Evolutionary conservation across 2,329 filamentous ascomycete species (phyloP).

Genomic region (Nothomitra cinnamomea): DNA sequence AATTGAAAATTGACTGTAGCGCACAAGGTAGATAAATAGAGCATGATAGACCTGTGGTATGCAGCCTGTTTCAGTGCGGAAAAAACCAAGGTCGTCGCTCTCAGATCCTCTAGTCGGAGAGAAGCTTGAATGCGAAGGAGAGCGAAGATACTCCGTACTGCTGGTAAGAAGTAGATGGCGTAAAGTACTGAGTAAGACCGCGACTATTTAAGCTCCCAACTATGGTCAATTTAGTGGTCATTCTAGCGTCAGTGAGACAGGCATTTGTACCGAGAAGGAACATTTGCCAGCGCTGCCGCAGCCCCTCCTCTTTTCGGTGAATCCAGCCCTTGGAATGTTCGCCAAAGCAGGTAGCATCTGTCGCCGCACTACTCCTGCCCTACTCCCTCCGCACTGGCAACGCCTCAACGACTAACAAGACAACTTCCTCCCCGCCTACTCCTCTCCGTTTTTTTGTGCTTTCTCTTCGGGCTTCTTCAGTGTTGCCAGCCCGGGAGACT

Average conservation of each 20-base stretch:
- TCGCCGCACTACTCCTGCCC: not conserved
- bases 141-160: too few relatives aligned
- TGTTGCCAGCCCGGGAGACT: not conserved
- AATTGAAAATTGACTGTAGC: too few relatives aligned
- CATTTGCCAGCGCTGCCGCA: not conserved
- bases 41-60: too few relatives aligned
- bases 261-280: not conserved
- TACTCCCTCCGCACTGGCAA: not conserved
- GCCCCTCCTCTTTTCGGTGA: not conserved
- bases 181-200: too few relatives aligned
- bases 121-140: too few relatives aligned
- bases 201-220: too few relatives aligned
- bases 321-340: not conserved
- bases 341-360: not conserved
- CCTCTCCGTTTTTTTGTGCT: not conserved
- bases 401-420: not conserved
- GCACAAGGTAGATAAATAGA: too few relatives aligned
- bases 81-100: too few relatives aligned
- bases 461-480: not conserved
- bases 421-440: not conserved
- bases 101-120: too few relatives aligned
- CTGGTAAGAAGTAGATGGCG: too few relatives aligned
- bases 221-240: not conserved
- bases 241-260: not conserved
- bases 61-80: too few relatives aligned